These are phyloP conservation scores for Myriangium duriaei DNA, from an alignment of 2,329 filamentous ascomycete species.

Conservation along the genomic window DNA sequence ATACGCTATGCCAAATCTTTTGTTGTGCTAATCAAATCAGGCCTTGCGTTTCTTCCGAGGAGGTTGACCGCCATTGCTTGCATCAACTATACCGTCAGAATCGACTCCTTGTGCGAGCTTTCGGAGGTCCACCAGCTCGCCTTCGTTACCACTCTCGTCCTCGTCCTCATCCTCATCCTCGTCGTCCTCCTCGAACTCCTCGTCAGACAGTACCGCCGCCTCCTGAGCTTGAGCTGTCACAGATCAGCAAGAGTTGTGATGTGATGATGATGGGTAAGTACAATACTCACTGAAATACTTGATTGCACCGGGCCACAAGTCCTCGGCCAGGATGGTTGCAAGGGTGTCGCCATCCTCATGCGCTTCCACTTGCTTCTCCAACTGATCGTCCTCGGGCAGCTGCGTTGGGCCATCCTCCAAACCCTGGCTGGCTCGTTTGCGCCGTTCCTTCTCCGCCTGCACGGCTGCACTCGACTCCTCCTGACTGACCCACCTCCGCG, in stretches of 20 bases:
- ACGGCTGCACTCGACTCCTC: conserved; percentile 56
- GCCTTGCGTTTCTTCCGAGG: conserved; percentile 5
- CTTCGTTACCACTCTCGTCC: conserved; percentile 1
- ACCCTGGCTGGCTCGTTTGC: conserved; percentile 31
- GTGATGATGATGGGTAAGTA: not conserved
- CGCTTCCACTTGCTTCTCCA: conserved; percentile 5
- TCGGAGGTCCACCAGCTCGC: conserved; percentile 1
- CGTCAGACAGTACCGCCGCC: conserved; percentile 6
- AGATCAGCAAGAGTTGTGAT: conserved; percentile 3
- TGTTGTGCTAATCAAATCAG: no score
- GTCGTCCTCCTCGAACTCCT: conserved; percentile 7
- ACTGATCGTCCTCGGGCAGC: conserved; percentile 20
- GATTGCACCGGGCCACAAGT: conserved; percentile 78
- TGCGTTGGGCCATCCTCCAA: conserved; percentile 29
- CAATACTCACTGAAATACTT: conserved; percentile 75
- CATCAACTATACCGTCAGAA: not conserved
- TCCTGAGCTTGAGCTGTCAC: conserved; percentile 8
- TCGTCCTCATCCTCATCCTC: conserved; percentile 3
- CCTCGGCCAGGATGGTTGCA: conserved; percentile 68
- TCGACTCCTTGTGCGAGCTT: not conserved
- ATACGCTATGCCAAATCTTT: no score
- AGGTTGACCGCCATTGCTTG: not conserved
- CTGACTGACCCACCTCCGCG: conserved; percentile 54
- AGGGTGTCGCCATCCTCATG: conserved; percentile 28
- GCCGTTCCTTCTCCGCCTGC: conserved; percentile 48